Evolutionary conservation across 176 grass and related monocot genomes (phyloP), one percentile per base, ranked within the genome.

Genomic region (Areca catechu): DNA sequence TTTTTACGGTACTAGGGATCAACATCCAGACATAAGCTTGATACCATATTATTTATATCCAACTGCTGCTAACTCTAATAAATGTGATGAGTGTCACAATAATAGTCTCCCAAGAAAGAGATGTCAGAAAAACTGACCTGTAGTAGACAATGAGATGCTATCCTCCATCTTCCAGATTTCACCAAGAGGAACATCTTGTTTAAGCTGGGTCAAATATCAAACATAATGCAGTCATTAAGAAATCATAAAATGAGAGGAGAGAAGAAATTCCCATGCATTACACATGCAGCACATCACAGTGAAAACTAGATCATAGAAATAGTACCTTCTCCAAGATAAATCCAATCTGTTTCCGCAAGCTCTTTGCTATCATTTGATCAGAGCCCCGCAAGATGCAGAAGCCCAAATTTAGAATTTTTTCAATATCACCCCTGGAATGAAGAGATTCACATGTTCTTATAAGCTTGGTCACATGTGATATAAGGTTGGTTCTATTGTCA

Each of bases 401-500:
- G 37, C 81, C 78, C 62, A 75, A 68, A 71, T 88, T 77, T 61
- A 98, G 66, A 55, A 91, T 77, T 68, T 68, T 82, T 50, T 83
- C 58, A 5, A 84, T 69, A 60, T 85, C 84, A 51, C 80, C 73
- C 58, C 25, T 74, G 22, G 86, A 88, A 34, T 82, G 34, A 50
- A 84, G 60, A 68, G 80, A 87, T 75, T 58, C 64, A 49, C 83
- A 98, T 67, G 58, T 76, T 74, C 74, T 85, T 47, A 79, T 34
- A 47, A 82, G 64, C 52, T 80, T 71, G 22, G 66, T 74, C 61
- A 88, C 72, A 70, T 92, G 81, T 49, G 64, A 68, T 71, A 98
- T 68, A 30, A 98, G 66, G 52, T 98, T 77, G 15, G 67, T 91
- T 84, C 80, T 98, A 76, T 85, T 88, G 54, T 98, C 93, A 67